Evolutionary conservation across 768 basidiomycete genomes (phyloP).

Genomic region (Grammothele lineata): DNA sequence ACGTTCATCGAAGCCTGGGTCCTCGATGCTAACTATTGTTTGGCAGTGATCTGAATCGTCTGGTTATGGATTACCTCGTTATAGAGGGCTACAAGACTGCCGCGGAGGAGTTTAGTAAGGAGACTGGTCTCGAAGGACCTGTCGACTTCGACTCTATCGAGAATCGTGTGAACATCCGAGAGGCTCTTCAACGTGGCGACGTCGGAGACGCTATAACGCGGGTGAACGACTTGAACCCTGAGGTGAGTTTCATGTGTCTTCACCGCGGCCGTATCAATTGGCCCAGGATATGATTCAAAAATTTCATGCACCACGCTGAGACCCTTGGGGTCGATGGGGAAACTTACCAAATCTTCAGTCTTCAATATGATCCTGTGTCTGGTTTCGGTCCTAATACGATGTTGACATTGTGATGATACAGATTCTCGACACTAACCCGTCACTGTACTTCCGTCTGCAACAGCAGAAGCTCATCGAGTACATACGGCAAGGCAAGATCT

Average conservation of each 20-base stretch:
- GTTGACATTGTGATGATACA: slow-evolving; percentile 31
- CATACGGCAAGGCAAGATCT: slow-evolving; percentile 77
- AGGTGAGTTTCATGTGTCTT: slow-evolving; percentile 59
- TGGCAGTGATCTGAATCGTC: slow-evolving; percentile 83
- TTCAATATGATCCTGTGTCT: slow-evolving; percentile 76
- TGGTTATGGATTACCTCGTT: slow-evolving; percentile 97
- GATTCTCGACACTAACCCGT: slow-evolving; percentile 96
- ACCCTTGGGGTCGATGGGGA: slow-evolving; percentile 82
- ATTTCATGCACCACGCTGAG: slow-evolving; percentile 99
- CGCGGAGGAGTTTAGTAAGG: slow-evolving; percentile 90
- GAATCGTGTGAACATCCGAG: slow-evolving; percentile 90
- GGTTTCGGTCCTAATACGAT: slow-evolving; percentile 8
- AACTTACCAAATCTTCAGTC: slow-evolving; percentile 85
- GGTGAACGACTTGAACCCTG: slow-evolving; percentile 93
- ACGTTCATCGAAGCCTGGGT: too few species aligned
- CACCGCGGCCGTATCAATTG: not conserved
- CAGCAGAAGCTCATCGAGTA: slow-evolving; percentile 95
- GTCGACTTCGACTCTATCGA: slow-evolving; percentile 92
- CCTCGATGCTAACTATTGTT: slow-evolving; percentile 1
- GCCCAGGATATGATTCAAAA: slow-evolving; percentile 69
- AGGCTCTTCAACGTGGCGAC: slow-evolving; percentile 90
- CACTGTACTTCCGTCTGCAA: slow-evolving; percentile 91
- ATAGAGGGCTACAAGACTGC: slow-evolving; percentile 97
- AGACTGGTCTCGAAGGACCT: slow-evolving; percentile 70
- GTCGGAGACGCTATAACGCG: slow-evolving; percentile 94